phyloP scores from a whole-genome alignment of 208 protist species.

The Leishmania major region DNA sequence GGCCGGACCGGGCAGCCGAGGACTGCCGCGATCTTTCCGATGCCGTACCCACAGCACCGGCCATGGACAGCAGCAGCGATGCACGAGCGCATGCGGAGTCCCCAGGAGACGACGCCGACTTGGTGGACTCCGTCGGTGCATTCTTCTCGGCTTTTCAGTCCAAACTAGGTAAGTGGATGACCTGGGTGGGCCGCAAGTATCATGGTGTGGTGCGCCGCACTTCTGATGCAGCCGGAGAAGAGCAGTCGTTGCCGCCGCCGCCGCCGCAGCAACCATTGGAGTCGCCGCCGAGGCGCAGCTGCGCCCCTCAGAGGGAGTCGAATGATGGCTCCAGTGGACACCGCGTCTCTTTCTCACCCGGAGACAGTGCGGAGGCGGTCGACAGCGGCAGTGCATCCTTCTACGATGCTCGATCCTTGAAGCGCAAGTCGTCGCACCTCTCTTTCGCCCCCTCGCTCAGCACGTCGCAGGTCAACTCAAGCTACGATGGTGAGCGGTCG shows the following conservation, averaged over 20 bases:
- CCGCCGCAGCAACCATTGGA: no score
- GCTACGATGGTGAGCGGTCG: conserved; percentile 1
- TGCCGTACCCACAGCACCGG: no score
- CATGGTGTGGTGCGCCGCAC: background rate
- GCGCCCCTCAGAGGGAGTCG: background rate
- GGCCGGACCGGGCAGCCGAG: no score
- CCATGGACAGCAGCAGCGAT: background rate
- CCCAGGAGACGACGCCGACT: background rate
- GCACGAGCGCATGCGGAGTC: background rate
- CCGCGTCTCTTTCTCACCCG: background rate
- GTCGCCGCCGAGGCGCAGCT: background rate
- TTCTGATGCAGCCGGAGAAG: background rate
- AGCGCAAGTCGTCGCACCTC: background rate
- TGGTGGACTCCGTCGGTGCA: background rate
- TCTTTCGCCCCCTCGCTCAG: conserved; percentile 6
- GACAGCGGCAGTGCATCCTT: background rate
- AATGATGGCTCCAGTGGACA: background rate
- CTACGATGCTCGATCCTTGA: background rate
- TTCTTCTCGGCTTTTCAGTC: background rate
- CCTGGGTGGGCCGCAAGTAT: background rate
- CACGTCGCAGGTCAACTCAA: background rate
- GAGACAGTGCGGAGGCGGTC: background rate
- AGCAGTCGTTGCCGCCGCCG: background rate
- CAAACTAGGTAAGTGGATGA: background rate
- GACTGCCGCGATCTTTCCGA: background rate